A percentile compares a stretch with the other conserved stretches of the same genome.
These are phyloP conservation scores for Capniomyces stellatus DNA, from an alignment of 371 early-diverging fungal genomes.

Conservation along the genomic window DNA sequence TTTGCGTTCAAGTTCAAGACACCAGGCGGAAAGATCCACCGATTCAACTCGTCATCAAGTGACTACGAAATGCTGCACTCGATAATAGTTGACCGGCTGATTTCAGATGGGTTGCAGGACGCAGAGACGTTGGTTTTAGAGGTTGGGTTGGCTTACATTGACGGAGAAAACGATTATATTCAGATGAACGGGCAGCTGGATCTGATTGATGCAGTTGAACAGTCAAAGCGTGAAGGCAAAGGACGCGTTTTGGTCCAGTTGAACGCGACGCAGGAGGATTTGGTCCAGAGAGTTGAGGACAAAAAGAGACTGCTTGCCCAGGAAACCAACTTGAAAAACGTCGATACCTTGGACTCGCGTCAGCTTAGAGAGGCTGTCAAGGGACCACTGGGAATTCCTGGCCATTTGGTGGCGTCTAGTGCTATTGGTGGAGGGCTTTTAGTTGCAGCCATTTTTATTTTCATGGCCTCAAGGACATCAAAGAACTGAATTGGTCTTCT, in stretches of 20 bases:
- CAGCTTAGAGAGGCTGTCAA: not conserved
- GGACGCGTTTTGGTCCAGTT: slow-evolving; percentile 51
- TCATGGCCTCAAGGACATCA: slow-evolving; percentile 21
- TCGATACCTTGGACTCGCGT: too few relatives aligned
- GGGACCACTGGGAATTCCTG: slow-evolving; percentile 21
- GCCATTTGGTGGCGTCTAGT: slow-evolving; percentile 18
- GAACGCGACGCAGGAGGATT: slow-evolving; percentile 14
- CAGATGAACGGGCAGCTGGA: slow-evolving; percentile 58
- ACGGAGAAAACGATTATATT: slow-evolving; percentile 81
- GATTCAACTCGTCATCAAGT: slow-evolving; percentile 38
- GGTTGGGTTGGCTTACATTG: slow-evolving; percentile 57
- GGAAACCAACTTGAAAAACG: too few relatives aligned
- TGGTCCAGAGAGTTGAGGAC: slow-evolving; percentile 7
- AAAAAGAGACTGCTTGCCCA: slow-evolving; percentile 1
- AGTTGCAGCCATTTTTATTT: slow-evolving; percentile 21
- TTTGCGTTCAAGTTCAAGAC: slow-evolving; percentile 72
- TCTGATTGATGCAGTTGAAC: slow-evolving; percentile 56
- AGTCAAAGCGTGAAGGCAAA: slow-evolving; percentile 55
- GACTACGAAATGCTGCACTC: slow-evolving; percentile 30
- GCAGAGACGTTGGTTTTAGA: slow-evolving; percentile 25
- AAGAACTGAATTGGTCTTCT: slow-evolving; percentile 12
- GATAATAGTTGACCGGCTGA: slow-evolving; percentile 32
- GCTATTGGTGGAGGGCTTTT: slow-evolving; percentile 24
- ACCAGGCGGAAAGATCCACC: slow-evolving; percentile 48
- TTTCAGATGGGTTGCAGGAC: slow-evolving; percentile 25